Evolutionary conservation across 139 green algal species (phyloP).

Genomic region (Chlamydomonas sphaeroides): DNA sequence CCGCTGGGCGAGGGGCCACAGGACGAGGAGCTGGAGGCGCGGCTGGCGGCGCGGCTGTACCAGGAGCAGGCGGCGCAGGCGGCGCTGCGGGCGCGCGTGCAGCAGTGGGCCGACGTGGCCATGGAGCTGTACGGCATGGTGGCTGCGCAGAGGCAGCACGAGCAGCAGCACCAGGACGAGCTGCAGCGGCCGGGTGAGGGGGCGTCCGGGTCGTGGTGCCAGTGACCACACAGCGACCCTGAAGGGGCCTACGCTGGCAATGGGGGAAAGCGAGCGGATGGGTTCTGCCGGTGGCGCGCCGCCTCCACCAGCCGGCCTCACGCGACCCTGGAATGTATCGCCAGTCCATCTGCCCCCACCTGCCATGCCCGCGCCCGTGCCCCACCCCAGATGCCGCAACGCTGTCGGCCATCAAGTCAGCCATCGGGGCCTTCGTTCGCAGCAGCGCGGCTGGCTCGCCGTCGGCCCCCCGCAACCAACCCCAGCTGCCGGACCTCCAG

Average conservation of each 20-base stretch:
- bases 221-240: no score
- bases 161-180: no score
- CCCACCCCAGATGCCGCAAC: conserved; percentile 2
- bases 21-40: conserved; percentile 22
- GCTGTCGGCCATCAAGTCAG: conserved; percentile 15
- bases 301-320: no score
- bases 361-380: no score
- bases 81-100: background rate
- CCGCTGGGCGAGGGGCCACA: conserved; percentile 3
- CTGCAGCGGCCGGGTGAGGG: no score
- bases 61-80: background rate
- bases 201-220: no score
- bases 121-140: conserved; percentile 39
- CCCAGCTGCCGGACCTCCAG: background rate
- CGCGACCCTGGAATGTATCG: no score
- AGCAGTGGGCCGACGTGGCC: conserved; percentile 15
- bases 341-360: no score
- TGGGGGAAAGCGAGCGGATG: no score
- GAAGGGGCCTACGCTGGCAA: no score
- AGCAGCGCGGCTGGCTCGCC: background rate
- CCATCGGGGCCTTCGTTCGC: background rate
- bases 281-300: no score
- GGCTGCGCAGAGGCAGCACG: background rate
- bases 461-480: background rate
- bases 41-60: conserved; percentile 25